Base-by-base conservation (phyloP, 441 rosid genomes). In the Manihot esculenta region DNA sequence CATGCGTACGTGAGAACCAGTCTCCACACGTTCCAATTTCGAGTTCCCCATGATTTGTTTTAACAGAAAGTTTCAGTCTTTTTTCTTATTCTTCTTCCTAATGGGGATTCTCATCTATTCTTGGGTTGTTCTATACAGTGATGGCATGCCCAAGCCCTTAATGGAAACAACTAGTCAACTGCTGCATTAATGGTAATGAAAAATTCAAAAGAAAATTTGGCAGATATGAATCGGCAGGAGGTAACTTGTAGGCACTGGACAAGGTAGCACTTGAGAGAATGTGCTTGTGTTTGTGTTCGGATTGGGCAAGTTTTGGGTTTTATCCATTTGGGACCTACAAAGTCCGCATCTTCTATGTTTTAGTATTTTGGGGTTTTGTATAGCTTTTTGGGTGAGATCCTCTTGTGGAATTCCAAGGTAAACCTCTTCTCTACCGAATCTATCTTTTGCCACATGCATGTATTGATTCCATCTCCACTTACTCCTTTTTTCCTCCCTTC, bases 381-480 rank as follows among this genome's bases (percentile, higher is more conserved):
- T 9, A 10, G 62, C 27, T 54, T 48, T 69, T 33, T 56, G 73
- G 64, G 23, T 51, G 56, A 71, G 75, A 75, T 77, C 68, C 72
- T 64, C 17, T 35, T 70, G 59, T 71, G 70, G 69, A 76, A 64
- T 69, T 68, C 72, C 70, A 74, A 63, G 79, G 83, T 72, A 49
- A 57, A 68, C 75, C 80, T 70, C 70, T 70, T 76, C 73, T 74
- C 72, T 66, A 66, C 74, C 76, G 74, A 79, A 82, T 81, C 85
- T 79, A 50, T 72, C 73, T 76, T 81, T 75, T 73, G 50, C 63
- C 41, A 58, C 41, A 41, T 49, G 33, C 68, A 62, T 61, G 42
- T 50, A 53, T 42, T 69, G 49, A 75, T 76, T 55, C 72, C 54
- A 23, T 67, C 78, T 53, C 72, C 74, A 48, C 74, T 64, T 44